phyloP scores from a whole-genome alignment of 352 stramenopile species.

The Phytophthora tubulina region DNA sequence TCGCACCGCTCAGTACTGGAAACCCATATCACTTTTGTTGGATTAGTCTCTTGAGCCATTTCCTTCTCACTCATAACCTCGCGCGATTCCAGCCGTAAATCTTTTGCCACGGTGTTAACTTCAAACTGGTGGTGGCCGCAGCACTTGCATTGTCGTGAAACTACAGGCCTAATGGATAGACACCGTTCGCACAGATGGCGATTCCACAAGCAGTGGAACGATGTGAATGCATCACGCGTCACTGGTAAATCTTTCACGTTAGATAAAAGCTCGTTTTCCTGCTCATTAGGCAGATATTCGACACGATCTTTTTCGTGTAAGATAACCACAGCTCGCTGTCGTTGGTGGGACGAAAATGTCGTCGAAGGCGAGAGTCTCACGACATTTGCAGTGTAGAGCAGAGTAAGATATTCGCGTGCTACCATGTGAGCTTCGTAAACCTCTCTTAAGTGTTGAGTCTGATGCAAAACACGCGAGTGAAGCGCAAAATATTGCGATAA shows the following conservation, averaged over 20 bases:
- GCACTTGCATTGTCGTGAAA: conserved; percentile 25
- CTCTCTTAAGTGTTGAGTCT: conserved; percentile 37
- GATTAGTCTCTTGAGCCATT: not conserved
- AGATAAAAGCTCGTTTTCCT: not conserved
- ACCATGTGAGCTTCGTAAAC: conserved; percentile 47
- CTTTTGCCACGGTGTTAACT: conserved; percentile 37
- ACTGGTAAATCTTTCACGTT: not conserved
- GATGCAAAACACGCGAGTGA: conserved; percentile 36
- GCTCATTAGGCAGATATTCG: conserved; percentile 17
- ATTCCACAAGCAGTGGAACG: conserved; percentile 59
- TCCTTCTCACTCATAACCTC: not conserved
- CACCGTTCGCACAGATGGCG: conserved; percentile 59
- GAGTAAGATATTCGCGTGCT: conserved; percentile 49
- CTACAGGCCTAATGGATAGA: conserved; percentile 33
- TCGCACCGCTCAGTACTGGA: conserved; percentile 44
- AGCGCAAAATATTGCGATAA: conserved; percentile 49
- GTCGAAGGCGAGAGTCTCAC: conserved; percentile 35
- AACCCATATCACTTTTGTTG: conserved; percentile 26
- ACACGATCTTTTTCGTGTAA: conserved; percentile 32
- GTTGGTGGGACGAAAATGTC: conserved; percentile 40
- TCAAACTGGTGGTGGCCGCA: conserved; percentile 51
- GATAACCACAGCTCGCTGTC: conserved; percentile 37
- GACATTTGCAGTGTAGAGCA: conserved; percentile 43
- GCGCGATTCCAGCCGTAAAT: conserved; percentile 4
- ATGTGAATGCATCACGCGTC: conserved; percentile 38